Percentiles rank a stretch among this genome's conserved stretches.
phyloP scores from a whole-genome alignment of 257 asterid species.

The Solanum peruvianum region DNA sequence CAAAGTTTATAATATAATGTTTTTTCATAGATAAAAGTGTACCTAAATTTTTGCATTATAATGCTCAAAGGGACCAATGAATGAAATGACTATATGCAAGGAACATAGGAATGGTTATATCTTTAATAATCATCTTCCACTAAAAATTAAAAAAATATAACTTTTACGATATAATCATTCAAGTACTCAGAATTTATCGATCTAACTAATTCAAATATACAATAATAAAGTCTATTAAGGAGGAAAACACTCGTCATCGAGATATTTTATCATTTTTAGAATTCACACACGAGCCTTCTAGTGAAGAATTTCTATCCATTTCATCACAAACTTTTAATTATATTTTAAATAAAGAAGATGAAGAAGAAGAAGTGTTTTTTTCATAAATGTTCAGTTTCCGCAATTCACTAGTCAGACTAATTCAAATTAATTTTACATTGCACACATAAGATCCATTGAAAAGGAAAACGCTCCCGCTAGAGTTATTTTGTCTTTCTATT shows the following conservation, averaged over 20 bases:
- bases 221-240: background rate
- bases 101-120: background rate
- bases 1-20: background rate
- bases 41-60: background rate
- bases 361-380: background rate
- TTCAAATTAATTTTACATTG: background rate
- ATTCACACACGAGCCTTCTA: background rate
- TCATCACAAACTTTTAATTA: no score
- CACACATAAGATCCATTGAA: background rate
- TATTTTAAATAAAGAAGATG: no score
- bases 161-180: background rate
- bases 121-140: background rate
- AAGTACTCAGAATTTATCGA: background rate
- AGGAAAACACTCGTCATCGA: rapidly evolving
- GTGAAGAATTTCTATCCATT: background rate
- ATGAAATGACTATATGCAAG: background rate
- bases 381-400: background rate
- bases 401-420: background rate
- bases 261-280: background rate
- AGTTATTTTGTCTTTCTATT: background rate
- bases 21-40: background rate
- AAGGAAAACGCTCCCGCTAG: background rate
- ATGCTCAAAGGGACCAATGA: background rate
- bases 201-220: background rate
- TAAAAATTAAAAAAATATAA: background rate